These are phyloP conservation scores for Ceriops decandra DNA, from an alignment of 345 rosid species.

Conservation along the genomic window DNA sequence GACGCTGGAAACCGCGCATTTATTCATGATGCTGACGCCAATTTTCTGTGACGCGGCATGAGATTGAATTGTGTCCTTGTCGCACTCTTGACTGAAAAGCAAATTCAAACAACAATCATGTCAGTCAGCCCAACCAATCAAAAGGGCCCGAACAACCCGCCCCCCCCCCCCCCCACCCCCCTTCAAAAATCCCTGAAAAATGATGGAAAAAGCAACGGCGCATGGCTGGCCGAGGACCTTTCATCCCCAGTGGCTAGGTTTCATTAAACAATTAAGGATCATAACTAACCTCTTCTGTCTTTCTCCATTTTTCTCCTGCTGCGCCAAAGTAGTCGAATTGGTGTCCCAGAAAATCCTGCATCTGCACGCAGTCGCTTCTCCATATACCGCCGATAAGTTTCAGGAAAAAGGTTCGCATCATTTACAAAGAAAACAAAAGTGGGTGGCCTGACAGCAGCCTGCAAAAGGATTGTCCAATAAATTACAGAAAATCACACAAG, in stretches of 20 bases:
- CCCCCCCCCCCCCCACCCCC: too few species aligned
- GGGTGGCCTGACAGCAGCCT: constrained; percentile 98
- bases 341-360: constrained; percentile 86
- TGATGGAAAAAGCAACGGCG: too few species aligned
- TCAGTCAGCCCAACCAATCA: too few species aligned
- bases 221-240: too few species aligned
- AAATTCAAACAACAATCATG: constrained; percentile 14
- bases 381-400: constrained; percentile 85
- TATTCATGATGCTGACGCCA: constrained; percentile 14
- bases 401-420: constrained; percentile 82
- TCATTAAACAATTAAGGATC: background rate
- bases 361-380: constrained; percentile 88
- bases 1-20: too few species aligned
- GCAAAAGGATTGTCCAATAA: constrained; percentile 26
- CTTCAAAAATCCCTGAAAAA: too few species aligned
- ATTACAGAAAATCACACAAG: background rate
- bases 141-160: too few species aligned
- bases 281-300: constrained; percentile 40
- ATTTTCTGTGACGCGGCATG: constrained; percentile 19
- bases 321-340: constrained; percentile 91
- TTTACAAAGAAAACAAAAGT: constrained; percentile 94
- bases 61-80: constrained; percentile 18
- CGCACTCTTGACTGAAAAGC: constrained; percentile 22
- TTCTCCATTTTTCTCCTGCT: constrained; percentile 74
- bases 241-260: too few species aligned